These are phyloP conservation scores for Populus hybrid DNA, from an alignment of 441 rosid genomes.

Conservation along the genomic window DNA sequence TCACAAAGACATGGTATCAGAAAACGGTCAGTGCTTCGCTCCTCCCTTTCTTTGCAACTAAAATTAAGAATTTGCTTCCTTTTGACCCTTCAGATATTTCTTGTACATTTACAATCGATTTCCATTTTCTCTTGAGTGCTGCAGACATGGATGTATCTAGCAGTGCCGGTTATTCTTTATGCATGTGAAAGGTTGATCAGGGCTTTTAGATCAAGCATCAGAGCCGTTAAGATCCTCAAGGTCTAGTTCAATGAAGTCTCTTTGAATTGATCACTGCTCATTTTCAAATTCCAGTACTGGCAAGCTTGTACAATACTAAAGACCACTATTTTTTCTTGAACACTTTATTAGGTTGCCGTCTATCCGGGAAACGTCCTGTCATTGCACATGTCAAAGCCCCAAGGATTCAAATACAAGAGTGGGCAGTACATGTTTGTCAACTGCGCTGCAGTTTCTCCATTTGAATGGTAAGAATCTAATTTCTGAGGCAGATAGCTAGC, in stretches of 20 bases:
- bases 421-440: slow-evolving; percentile 97
- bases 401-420: slow-evolving; percentile 82
- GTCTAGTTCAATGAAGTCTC: slow-evolving; percentile 20
- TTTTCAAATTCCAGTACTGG: not conserved
- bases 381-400: slow-evolving; percentile 86
- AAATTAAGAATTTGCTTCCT: not conserved
- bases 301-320: too few relatives aligned
- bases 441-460: slow-evolving; percentile 76
- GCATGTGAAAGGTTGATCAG: slow-evolving; percentile 66
- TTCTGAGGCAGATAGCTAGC: not conserved
- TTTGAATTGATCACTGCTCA: not conserved
- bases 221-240: slow-evolving; percentile 77
- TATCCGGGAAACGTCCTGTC: slow-evolving; percentile 85
- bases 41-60: not conserved
- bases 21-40: slow-evolving; percentile 51
- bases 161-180: slow-evolving; percentile 67
- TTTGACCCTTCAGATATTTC: not conserved
- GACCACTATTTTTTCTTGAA: not conserved
- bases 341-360: slow-evolving; percentile 56
- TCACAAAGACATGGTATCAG: slow-evolving; percentile 67
- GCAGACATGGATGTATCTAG: slow-evolving; percentile 97
- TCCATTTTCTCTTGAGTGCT: not conserved
- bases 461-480: slow-evolving; percentile 54
- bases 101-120: not conserved
- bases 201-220: slow-evolving; percentile 75